Evolutionary conservation across 495 filamentous ascomycete genomes (phyloP), one percentile per base, ranked within the genome.

Genomic region (Schizothecium vesticola): DNA sequence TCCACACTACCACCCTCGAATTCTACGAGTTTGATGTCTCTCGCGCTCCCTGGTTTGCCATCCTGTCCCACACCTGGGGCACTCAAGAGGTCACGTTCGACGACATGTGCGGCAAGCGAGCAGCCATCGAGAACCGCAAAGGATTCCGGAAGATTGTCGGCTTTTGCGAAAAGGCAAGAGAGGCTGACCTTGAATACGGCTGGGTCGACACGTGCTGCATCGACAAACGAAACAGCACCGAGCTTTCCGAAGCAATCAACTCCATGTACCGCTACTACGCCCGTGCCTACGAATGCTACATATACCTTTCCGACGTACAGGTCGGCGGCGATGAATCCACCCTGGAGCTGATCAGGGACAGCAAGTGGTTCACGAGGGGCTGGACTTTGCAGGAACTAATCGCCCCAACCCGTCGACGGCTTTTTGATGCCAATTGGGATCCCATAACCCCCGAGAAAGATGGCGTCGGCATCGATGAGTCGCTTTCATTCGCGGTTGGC

Each of bases 191-290:
- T n/a, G 24, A 61, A 1, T 82, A 77, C 55, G 67, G 75, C 9
- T 81, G 79, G 78, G 73, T 73, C 43, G 79, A 81, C 57, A 81
- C 79, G 36, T 75, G 74, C 33, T 82, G 80, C 56, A 82, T 81
- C 66, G 74, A 84, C 70, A 84, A 84, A 65, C 65, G 59, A n/a
- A 79, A 75, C 64, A 80, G 75, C 5, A 76, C 76, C 0, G 80
- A 83, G 61, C 75, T 83, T 0, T 71, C 68, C 6, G 81, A 83
- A 68, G 76, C 81, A 9, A 64, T 64, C 36, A 64, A 66, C 56
- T 66, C 64, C 58, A 61, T 61, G 57, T 67, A 56, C 23, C 21
- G 24, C 31, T 66, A 59, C 26, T 66, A 66, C 56, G 19, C n/a
- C 0, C 0, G 3, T 0, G 10, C 55, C 0, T 10, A 56, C 1